Evolutionary conservation across 768 basidiomycete genomes (phyloP).

Genomic region (Jaapia argillacea): DNA sequence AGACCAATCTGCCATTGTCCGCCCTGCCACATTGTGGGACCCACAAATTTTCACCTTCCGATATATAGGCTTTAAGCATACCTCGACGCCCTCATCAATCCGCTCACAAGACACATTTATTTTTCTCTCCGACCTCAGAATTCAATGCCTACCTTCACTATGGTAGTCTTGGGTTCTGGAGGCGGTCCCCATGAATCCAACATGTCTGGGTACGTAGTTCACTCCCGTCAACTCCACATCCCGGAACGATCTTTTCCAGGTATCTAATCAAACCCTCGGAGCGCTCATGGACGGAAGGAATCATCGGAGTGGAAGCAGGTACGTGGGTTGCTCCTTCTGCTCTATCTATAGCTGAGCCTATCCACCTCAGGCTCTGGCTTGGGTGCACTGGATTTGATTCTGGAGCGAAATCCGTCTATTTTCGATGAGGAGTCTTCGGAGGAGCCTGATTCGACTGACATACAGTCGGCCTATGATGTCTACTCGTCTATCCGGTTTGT

Average conservation of each 20-base stretch:
- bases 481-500: constrained; percentile 44
- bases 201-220: constrained; percentile 59
- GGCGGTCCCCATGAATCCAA: constrained; percentile 90
- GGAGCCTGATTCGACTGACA: background rate
- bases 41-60: too few relatives aligned
- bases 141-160: constrained; percentile 49
- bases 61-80: too few relatives aligned
- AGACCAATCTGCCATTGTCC: too few relatives aligned
- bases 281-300: constrained; percentile 68
- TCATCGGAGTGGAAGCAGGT: constrained; percentile 86
- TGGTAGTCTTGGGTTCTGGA: constrained; percentile 65
- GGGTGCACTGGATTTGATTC: constrained; percentile 60
- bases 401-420: constrained; percentile 44
- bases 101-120: too few relatives aligned
- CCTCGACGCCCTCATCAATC: too few relatives aligned
- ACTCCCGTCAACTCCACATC: constrained; percentile 7
- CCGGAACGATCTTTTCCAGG: constrained; percentile 28
- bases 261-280: constrained; percentile 75
- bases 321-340: constrained; percentile 16
- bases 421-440: constrained; percentile 29
- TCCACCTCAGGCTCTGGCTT: constrained; percentile 64
- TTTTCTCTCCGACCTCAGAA: too few relatives aligned
- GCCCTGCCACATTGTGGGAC: too few relatives aligned
- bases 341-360: background rate
- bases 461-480: constrained; percentile 28